phyloP scores from a whole-genome alignment of 768 basidiomycete genomes.

The Suillus hirtellus region DNA sequence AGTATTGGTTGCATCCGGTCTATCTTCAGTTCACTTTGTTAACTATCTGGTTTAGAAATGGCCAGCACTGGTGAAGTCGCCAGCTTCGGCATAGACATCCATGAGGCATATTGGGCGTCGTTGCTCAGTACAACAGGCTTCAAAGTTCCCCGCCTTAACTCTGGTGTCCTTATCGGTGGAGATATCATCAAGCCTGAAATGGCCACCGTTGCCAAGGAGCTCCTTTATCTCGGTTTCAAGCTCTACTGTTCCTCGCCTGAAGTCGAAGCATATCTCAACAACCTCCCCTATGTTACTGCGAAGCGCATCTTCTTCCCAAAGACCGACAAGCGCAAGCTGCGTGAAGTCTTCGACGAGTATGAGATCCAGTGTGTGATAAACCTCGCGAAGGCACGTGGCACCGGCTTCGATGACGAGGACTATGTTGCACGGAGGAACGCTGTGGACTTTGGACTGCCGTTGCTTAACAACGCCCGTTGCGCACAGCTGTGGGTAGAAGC shows the following conservation, averaged over 20 bases:
- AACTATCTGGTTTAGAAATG: constrained; percentile 67
- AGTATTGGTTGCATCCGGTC: constrained; percentile 31
- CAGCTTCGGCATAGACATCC: constrained; percentile 88
- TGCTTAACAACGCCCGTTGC: constrained; percentile 87
- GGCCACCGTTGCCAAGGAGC: constrained; percentile 72
- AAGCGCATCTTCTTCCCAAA: constrained; percentile 96
- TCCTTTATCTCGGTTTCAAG: constrained; percentile 90
- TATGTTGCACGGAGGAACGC: constrained; percentile 97
- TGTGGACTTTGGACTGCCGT: constrained; percentile 91
- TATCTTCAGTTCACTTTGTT: neutral
- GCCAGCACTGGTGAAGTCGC: constrained; percentile 98
- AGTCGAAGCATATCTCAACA: constrained; percentile 82
- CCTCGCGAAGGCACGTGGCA: constrained; percentile 78
- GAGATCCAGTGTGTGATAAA: constrained; percentile 96
- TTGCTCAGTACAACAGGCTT: constrained; percentile 95
- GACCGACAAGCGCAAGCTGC: constrained; percentile 92
- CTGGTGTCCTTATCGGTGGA: constrained; percentile 91
- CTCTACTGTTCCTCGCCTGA: constrained; percentile 83
- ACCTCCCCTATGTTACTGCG: constrained; percentile 71
- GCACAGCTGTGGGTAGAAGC: constrained; percentile 92
- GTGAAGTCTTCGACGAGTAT: constrained; percentile 91
- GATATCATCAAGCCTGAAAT: constrained; percentile 89
- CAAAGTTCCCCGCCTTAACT: constrained; percentile 80
- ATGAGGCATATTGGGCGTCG: constrained; percentile 96
- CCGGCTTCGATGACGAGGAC: constrained; percentile 83